Evolutionary conservation across 139 green algal species (phyloP).

Genomic region (Picochlorum sp.): DNA sequence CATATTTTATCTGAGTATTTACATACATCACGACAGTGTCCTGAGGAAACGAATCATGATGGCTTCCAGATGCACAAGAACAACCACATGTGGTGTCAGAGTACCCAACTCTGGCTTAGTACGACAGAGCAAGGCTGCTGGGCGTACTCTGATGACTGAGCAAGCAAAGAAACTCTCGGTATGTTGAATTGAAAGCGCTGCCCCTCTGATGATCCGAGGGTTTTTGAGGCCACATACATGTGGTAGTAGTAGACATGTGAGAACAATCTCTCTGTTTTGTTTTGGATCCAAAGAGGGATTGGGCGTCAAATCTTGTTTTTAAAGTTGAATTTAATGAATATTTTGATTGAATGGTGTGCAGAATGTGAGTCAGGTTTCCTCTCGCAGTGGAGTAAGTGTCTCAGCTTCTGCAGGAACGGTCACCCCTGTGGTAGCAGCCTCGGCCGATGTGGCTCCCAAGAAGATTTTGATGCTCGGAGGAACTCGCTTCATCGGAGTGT

Average conservation of each 20-base stretch:
- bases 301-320: no score
- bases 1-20: no score
- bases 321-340: no score
- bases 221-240: no score
- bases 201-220: no score
- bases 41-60: constrained; percentile 1
- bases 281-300: no score
- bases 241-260: no score
- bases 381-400: not conserved
- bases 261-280: no score
- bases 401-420: not conserved
- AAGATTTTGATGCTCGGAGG: constrained; percentile 88
- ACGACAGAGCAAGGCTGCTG: no score
- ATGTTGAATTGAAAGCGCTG: no score
- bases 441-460: constrained; percentile 42
- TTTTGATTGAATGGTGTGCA: not conserved
- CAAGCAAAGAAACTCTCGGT: no score
- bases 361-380: not conserved
- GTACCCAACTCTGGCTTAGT: not conserved
- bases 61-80: not conserved
- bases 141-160: no score
- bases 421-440: constrained; percentile 2
- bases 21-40: not conserved
- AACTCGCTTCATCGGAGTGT: constrained; percentile 94
- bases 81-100: not conserved